Base-by-base conservation (phyloP, 2,329 filamentous ascomycete species). In the Talaromyces sp. region DNA sequence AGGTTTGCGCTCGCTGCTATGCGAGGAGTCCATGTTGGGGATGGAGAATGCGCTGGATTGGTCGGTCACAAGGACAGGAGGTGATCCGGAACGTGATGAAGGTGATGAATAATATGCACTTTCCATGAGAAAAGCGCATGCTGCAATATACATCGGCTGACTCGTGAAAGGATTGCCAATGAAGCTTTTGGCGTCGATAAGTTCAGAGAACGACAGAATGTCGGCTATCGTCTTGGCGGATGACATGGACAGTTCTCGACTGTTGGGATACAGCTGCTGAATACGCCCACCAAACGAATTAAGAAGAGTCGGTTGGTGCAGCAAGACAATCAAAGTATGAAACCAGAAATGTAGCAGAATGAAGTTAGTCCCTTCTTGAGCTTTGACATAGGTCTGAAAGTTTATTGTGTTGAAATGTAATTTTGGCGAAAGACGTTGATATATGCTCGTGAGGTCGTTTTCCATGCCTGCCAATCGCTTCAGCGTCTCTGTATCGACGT, bases 171-270 rank as follows among this genome's bases (percentile, higher is more conserved):
- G 92, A 66, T 95, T 96, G 1, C 92, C 91, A 39, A 93, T 89
- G 64, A 93, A 92, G 70, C 92, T 93, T 74, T 91, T 93, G 0
- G 90, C 88, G 74, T 96, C 91, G 61, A 95, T 91, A 10, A 96
- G 80, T 73, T 96, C 91, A 0, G 92, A 91, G 75, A 96, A 96
- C 0, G 90, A 89, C 9, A 96, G 79, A 17, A 96, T 96, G 71
- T 96, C 92, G 39, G 91, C 92, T 67, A 96, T 95, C 0, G 92
- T 96, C 79, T 96, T 96, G 13, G 92, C 93, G 27, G 91, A 94
- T 15, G 90, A 93, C 89, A 94, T 93, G 67, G 90, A 92, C 5
- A 88, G 72, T 74, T 95, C 91, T 64, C 91, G 88, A 69, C 91
- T 95, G 72, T 95, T 91, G 0, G 90, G 87, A 43, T 92, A 87